These are phyloP conservation scores for Orbilia ellipsospora DNA, from an alignment of 2,329 filamentous ascomycete species.

Conservation along the genomic window DNA sequence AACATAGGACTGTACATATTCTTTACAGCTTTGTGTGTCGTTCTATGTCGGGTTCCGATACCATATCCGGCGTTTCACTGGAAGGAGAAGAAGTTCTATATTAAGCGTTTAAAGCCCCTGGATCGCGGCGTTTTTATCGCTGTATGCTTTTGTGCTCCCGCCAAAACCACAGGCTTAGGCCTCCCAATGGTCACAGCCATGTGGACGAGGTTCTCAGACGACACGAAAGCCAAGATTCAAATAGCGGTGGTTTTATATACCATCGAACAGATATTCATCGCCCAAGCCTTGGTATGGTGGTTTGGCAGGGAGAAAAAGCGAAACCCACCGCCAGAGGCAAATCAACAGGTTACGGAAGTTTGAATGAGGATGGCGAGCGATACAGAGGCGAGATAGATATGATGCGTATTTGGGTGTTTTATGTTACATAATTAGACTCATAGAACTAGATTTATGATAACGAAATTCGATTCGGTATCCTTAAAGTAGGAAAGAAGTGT, in stretches of 20 bases:
- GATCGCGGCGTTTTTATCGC: constrained; percentile 72
- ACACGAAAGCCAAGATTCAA: constrained; percentile 70
- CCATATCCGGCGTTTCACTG: constrained; percentile 65
- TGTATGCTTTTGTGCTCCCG: constrained; percentile 78
- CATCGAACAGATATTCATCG: constrained; percentile 69
- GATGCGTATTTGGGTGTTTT: no score
- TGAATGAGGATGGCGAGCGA: no score
- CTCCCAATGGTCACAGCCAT: constrained; percentile 76
- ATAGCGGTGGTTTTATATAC: constrained; percentile 73
- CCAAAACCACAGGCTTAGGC: constrained; percentile 77
- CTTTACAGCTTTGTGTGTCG: constrained; percentile 72
- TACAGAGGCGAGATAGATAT: no score
- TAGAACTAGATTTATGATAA: no score
- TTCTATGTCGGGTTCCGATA: constrained; percentile 62
- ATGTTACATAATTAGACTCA: no score
- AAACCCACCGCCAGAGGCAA: background rate
- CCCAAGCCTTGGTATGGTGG: constrained; percentile 65
- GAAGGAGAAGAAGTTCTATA: constrained; percentile 63
- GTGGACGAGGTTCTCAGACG: constrained; percentile 70
- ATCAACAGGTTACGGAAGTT: no score
- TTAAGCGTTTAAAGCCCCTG: constrained; percentile 12
- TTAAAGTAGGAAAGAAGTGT: no score
- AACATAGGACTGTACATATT: constrained; percentile 73
- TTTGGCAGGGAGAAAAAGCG: constrained; percentile 64
- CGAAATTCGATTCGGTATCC: no score